Percentiles rank a stretch among this genome's conserved stretches.
phyloP scores from a whole-genome alignment of 2,329 filamentous ascomycete species.

The Fusarium guadeloupense region DNA sequence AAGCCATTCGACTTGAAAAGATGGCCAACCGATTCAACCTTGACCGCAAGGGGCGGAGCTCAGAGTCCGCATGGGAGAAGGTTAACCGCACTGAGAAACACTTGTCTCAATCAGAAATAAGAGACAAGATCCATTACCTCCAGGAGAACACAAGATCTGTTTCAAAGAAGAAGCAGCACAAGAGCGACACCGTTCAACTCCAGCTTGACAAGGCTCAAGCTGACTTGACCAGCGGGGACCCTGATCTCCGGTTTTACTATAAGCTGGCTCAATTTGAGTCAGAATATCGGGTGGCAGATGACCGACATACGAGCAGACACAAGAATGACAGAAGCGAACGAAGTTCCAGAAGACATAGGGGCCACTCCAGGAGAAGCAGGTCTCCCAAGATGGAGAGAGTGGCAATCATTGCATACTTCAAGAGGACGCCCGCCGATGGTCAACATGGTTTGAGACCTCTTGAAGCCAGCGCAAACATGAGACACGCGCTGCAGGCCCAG shows the following conservation, averaged over 20 bases:
- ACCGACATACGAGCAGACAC: conserved; percentile 20
- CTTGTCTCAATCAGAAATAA: conserved; percentile 51
- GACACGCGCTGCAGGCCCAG: conserved; percentile 3
- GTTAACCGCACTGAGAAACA: conserved; percentile 47
- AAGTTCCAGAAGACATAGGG: conserved; percentile 31
- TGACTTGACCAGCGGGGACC: conserved; percentile 48
- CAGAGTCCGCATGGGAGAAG: conserved; percentile 53
- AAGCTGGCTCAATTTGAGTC: conserved; percentile 57
- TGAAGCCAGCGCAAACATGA: conserved; percentile 30
- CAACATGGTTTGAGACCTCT: conserved; percentile 46
- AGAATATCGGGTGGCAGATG: conserved; percentile 45
- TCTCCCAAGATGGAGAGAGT: conserved; percentile 49
- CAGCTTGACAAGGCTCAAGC: conserved; percentile 55
- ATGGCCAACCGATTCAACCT: conserved; percentile 44
- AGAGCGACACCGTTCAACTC: conserved; percentile 50
- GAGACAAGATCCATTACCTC: conserved; percentile 50
- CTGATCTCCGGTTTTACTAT: conserved; percentile 52
- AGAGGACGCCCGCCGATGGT: conserved; percentile 49
- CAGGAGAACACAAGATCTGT: conserved; percentile 46
- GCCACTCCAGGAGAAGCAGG: conserved; percentile 33
- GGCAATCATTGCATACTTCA: conserved; percentile 59
- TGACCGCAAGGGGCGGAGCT: conserved; percentile 49
- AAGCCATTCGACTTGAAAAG: conserved; percentile 56
- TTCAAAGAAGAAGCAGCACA: conserved; percentile 51
- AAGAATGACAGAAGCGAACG: conserved; percentile 33